Conservation (phyloP, 1,284 basidiomycete species). For the Irpex sp. region DNA sequence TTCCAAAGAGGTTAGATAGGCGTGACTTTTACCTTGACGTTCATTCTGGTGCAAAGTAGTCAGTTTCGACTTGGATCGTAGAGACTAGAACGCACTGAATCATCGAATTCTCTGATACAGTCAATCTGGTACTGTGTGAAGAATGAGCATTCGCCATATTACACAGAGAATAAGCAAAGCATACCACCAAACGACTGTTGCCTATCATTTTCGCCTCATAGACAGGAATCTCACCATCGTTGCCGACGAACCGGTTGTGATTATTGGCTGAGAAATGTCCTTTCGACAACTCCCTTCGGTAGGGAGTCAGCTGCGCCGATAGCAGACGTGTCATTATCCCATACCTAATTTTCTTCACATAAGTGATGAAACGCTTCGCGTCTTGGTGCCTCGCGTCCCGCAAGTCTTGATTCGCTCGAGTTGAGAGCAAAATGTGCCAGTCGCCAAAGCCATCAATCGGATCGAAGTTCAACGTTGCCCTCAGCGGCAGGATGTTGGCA, state of each 20-base stretch:
- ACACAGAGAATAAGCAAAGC: slow-evolving; percentile 17
- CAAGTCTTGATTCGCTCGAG: slow-evolving; percentile 38
- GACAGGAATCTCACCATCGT: slow-evolving; percentile 44
- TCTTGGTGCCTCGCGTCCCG: slow-evolving; percentile 28
- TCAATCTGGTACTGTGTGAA: no score
- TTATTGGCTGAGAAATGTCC: slow-evolving; percentile 68
- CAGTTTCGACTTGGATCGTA: no score
- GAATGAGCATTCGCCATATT: no score
- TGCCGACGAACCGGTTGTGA: slow-evolving; percentile 53
- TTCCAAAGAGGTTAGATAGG: no score
- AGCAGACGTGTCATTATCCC: not conserved
- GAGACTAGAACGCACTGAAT: no score
- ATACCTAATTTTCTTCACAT: slow-evolving; percentile 60
- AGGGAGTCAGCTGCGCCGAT: not conserved
- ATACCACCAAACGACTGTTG: slow-evolving; percentile 56
- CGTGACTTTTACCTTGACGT: no score
- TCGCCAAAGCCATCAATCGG: slow-evolving; percentile 46
- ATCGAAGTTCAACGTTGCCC: slow-evolving; percentile 42
- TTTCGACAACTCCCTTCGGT: slow-evolving; percentile 53
- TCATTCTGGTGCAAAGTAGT: no score
- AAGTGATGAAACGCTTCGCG: slow-evolving; percentile 38
- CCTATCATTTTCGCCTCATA: slow-evolving; percentile 68
- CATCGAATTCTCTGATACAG: no score
- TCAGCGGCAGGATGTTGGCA: slow-evolving; percentile 36
- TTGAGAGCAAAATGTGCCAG: slow-evolving; percentile 47